Conservation (phyloP, 257 asterid species). For the Gynochthodes officinalis region DNA sequence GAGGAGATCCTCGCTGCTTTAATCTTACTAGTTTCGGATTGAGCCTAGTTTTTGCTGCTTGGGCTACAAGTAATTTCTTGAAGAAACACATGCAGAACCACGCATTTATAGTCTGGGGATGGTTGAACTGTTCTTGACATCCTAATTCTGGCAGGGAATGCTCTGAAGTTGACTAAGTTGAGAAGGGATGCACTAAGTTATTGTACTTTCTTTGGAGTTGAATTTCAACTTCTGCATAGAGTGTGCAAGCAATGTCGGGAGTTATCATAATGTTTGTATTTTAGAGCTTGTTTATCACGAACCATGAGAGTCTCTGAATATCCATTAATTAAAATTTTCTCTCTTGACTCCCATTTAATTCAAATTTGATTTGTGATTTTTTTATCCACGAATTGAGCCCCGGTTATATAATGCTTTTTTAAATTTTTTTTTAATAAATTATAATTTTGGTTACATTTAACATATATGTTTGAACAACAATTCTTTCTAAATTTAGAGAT, state of each 20-base stretch:
- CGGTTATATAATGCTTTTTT: no score
- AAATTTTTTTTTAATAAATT: no score
- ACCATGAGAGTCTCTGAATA: no score
- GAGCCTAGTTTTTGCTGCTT: neutral
- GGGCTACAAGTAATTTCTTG: constrained; percentile 4
- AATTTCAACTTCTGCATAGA: neutral
- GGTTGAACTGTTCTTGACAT: neutral
- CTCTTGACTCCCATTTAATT: no score
- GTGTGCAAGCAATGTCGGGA: neutral
- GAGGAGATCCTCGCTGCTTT: neutral
- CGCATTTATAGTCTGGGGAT: no score
- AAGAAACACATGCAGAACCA: neutral
- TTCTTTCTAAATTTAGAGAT: no score
- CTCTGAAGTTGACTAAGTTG: neutral
- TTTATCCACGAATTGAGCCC: no score
- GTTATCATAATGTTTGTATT: neutral
- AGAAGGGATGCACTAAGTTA: neutral
- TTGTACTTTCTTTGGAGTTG: neutral
- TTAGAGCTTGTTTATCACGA: no score
- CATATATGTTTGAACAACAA: no score
- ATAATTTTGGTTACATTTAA: no score
- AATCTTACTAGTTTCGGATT: neutral
- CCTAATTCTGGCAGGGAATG: neutral
- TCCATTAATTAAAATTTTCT: no score
- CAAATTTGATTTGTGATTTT: no score